These are phyloP conservation scores for Astraeus odoratus DNA, from an alignment of 768 basidiomycete species.

Conservation along the genomic window DNA sequence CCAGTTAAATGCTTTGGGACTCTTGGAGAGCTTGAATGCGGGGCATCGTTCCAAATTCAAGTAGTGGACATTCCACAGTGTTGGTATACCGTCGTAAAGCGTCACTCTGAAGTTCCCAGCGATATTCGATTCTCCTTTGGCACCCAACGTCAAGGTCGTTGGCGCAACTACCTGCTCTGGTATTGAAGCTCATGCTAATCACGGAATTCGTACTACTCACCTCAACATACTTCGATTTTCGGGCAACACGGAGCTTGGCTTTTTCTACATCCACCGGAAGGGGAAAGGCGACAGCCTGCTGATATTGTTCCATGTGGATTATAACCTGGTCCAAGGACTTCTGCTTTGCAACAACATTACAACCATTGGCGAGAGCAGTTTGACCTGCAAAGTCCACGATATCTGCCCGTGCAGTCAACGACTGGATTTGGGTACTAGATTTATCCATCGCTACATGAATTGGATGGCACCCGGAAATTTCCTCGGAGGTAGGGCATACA, in stretches of 20 bases:
- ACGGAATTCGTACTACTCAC: conserved; percentile 9
- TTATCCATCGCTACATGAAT: conserved; percentile 14
- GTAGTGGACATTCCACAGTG: conserved; percentile 33
- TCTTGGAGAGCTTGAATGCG: conserved; percentile 17
- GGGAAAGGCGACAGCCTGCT: conserved; percentile 31
- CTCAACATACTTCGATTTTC: conserved; percentile 47
- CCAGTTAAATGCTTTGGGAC: conserved; percentile 22
- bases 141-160: conserved; percentile 9
- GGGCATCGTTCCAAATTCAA: conserved; percentile 33
- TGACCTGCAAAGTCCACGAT: conserved; percentile 15
- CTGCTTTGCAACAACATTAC: conserved; percentile 13
- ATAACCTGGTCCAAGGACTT: neutral
- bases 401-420: conserved; percentile 14
- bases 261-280: conserved; percentile 35
- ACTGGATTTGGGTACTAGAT: conserved; percentile 10
- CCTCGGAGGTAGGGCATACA: neutral
- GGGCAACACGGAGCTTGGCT: conserved; percentile 39
- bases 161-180: conserved; percentile 21
- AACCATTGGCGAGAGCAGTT: conserved; percentile 12
- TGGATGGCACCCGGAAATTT: neutral
- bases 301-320: conserved; percentile 12
- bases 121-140: conserved; percentile 12
- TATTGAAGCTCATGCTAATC: neutral
- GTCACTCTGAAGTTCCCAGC: conserved; percentile 25
- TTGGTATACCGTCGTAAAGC: conserved; percentile 7